Conservation (phyloP, 352 stramenopile species). For the Globisporangium spinosum region DNA sequence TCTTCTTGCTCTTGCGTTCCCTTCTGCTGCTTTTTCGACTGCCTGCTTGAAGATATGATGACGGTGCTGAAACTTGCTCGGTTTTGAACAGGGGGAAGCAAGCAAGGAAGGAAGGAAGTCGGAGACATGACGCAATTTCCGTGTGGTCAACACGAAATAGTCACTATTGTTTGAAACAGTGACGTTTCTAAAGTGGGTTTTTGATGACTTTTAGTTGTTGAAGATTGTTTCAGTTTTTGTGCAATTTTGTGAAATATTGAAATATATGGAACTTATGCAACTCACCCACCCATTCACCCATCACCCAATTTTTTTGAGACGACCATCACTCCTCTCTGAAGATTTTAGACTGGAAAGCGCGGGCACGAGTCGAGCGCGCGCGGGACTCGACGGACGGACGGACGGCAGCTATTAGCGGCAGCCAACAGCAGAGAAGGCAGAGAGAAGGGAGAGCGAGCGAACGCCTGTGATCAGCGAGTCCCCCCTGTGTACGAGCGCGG, state of each 20-base stretch:
- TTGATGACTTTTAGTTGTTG: no score
- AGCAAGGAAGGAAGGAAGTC: not conserved
- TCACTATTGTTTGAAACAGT: not conserved
- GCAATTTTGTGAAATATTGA: not conserved
- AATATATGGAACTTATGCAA: not conserved
- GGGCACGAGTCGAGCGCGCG: not conserved
- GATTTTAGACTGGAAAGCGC: slow-evolving; percentile 5
- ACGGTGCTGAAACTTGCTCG: not conserved
- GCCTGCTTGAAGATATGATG: slow-evolving; percentile 11
- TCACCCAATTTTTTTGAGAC: not conserved
- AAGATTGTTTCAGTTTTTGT: no score
- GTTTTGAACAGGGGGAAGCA: not conserved
- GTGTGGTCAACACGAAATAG: not conserved
- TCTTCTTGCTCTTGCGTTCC: not conserved
- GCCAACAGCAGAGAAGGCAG: not conserved
- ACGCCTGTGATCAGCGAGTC: not conserved
- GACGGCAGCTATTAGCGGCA: slow-evolving; percentile 1
- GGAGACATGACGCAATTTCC: not conserved
- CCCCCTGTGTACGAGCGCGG: not conserved
- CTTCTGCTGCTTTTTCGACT: not conserved
- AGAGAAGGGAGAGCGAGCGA: not conserved
- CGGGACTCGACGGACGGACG: slow-evolving; percentile 10
- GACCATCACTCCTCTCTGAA: slow-evolving; percentile 7
- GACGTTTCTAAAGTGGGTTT: not conserved
- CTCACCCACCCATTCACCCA: not conserved